Percentiles rank a stretch among this genome's conserved stretches.
Evolutionary conservation across 495 filamentous ascomycete species (phyloP).

Genomic region (Lophiostoma macrostomum): DNA sequence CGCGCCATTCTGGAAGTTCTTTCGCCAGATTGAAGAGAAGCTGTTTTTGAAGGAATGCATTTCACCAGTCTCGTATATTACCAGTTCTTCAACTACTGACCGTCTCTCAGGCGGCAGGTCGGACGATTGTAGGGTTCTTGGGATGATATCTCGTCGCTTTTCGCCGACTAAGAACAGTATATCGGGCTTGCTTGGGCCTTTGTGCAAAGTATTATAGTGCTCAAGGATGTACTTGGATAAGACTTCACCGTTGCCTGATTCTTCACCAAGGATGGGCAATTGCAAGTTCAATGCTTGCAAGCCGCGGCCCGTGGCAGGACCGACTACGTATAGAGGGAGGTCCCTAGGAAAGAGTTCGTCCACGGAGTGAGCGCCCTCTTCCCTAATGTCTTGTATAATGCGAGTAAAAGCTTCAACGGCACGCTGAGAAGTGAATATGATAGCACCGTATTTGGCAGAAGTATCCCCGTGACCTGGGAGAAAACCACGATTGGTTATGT

Average conservation of each 20-base stretch:
- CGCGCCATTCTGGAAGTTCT: slow-evolving; percentile 38
- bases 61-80: slow-evolving; percentile 82
- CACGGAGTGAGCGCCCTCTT: slow-evolving; percentile 8
- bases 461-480: background rate
- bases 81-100: slow-evolving; percentile 69
- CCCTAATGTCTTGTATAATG: slow-evolving; percentile 51
- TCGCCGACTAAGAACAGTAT: slow-evolving; percentile 87
- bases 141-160: slow-evolving; percentile 82
- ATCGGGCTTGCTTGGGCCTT: slow-evolving; percentile 48
- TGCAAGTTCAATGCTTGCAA: slow-evolving; percentile 55
- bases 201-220: slow-evolving; percentile 55
- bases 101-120: slow-evolving; percentile 42
- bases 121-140: slow-evolving; percentile 63
- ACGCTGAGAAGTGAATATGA: slow-evolving; percentile 92
- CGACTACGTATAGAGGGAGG: slow-evolving; percentile 80
- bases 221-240: slow-evolving; percentile 73
- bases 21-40: slow-evolving; percentile 52
- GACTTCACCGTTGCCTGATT: slow-evolving; percentile 77
- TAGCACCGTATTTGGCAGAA: slow-evolving; percentile 62
- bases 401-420: slow-evolving; percentile 81
- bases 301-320: slow-evolving; percentile 80
- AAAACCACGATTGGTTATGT: slow-evolving; percentile 41
- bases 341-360: slow-evolving; percentile 43
- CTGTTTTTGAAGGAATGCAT: slow-evolving; percentile 67
- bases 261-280: slow-evolving; percentile 54